A percentile compares a stretch with the other conserved stretches of the same genome.
Conservation (phyloP, 2,329 filamentous ascomycete species). For the Ceratocystiopsis sp. region DNA sequence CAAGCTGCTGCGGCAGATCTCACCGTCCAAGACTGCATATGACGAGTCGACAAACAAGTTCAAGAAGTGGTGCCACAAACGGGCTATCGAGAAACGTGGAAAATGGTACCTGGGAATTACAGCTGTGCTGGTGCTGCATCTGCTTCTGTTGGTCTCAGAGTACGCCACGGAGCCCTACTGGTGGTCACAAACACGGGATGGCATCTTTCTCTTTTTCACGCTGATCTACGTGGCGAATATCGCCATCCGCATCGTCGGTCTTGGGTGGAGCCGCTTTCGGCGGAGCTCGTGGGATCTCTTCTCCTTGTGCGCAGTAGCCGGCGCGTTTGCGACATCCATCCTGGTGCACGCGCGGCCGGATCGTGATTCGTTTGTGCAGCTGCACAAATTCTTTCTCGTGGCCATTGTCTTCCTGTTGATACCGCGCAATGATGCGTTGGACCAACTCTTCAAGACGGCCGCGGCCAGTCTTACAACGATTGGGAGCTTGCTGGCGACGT, state of each 20-base stretch:
- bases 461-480: slow-evolving; percentile 86
- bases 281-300: slow-evolving; percentile 93
- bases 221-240: slow-evolving; percentile 73
- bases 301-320: slow-evolving; percentile 61
- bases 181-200: slow-evolving; percentile 58
- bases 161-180: slow-evolving; percentile 56
- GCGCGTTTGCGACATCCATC: slow-evolving; percentile 68
- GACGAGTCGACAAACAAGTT: slow-evolving; percentile 58
- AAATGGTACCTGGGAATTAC: slow-evolving; percentile 81
- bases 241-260: slow-evolving; percentile 64
- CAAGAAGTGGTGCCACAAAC: slow-evolving; percentile 88
- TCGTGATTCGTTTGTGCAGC: slow-evolving; percentile 50
- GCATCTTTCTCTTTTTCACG: slow-evolving; percentile 66
- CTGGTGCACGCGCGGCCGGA: slow-evolving; percentile 47
- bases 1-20: slow-evolving; percentile 81
- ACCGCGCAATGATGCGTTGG: slow-evolving; percentile 87
- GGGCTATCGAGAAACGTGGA: slow-evolving; percentile 85
- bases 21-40: slow-evolving; percentile 82
- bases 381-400: slow-evolving; percentile 91
- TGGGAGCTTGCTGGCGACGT: slow-evolving; percentile 81
- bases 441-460: slow-evolving; percentile 97
- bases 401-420: slow-evolving; percentile 81
- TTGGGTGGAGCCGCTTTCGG: slow-evolving; percentile 83
- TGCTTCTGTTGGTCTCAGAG: slow-evolving; percentile 69
- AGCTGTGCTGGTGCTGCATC: slow-evolving; percentile 59